A percentile compares a stretch with the other conserved stretches of the same genome.
Conservation (phyloP, 169 alveolate genomes). For the Plasmodium gallinaceum region DNA sequence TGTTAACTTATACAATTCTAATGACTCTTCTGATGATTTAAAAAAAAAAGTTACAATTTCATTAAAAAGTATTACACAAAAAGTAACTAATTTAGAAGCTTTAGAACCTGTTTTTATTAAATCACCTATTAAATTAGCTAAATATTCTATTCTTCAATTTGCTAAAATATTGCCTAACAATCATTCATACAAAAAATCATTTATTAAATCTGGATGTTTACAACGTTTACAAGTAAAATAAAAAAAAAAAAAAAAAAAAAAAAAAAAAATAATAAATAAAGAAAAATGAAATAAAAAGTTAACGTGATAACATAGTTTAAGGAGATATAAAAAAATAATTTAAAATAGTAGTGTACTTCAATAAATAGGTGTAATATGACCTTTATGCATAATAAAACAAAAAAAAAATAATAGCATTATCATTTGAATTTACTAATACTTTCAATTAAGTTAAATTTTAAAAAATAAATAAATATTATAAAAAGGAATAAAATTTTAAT, state of each 20-base stretch:
- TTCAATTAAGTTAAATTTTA: too few species aligned
- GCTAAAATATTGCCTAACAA: constrained; percentile 54
- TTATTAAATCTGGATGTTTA: constrained; percentile 69
- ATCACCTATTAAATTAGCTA: constrained; percentile 36
- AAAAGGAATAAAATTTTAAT: neutral
- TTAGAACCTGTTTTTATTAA: constrained; percentile 58
- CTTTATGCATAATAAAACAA: too few species aligned
- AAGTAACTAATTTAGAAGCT: constrained; percentile 51
- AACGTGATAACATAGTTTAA: too few species aligned
- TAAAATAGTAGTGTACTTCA: too few species aligned
- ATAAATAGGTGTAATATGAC: too few species aligned
- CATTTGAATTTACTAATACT: too few species aligned
- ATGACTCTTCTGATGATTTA: constrained; percentile 71
- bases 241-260: neutral
- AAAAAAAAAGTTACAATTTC: constrained; percentile 42
- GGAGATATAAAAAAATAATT: too few species aligned
- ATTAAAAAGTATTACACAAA: constrained; percentile 47
- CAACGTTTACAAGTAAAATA: constrained; percentile 46
- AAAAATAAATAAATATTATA: too few species aligned
- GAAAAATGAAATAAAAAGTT: too few species aligned
- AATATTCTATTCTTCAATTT: constrained; percentile 63
- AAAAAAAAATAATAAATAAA: too few species aligned
- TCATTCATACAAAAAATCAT: constrained; percentile 43
- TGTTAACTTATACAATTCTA: constrained; percentile 51
- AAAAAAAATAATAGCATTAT: too few species aligned